Conservation (phyloP, 2,329 filamentous ascomycete species). For the Claviceps maximensis region DNA sequence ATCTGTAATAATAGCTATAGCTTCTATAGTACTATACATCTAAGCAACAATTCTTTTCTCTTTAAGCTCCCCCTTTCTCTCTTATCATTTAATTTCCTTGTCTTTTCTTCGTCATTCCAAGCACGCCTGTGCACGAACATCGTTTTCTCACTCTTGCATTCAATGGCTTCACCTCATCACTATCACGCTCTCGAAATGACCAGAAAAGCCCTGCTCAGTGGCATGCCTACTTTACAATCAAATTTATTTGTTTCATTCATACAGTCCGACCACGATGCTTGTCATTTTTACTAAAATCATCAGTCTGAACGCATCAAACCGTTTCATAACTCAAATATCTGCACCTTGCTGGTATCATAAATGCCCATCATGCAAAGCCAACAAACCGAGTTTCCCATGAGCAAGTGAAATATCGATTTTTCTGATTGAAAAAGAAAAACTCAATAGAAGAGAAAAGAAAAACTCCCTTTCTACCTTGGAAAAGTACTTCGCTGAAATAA, state of each 20-base stretch:
- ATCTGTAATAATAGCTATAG: too few species aligned
- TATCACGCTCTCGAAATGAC: too few species aligned
- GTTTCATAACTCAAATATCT: not conserved
- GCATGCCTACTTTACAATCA: not conserved
- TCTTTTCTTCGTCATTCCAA: too few species aligned
- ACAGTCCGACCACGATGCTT: not conserved
- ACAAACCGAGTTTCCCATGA: not conserved
- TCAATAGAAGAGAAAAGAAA: not conserved
- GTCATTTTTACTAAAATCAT: not conserved
- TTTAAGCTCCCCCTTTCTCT: too few species aligned
- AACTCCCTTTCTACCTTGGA: not conserved
- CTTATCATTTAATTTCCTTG: too few species aligned
- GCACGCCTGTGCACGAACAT: too few species aligned
- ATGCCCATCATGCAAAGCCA: conserved; percentile 2
- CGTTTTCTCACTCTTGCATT: too few species aligned
- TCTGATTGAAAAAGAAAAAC: not conserved
- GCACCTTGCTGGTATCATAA: conserved; percentile 8
- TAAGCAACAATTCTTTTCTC: too few species aligned
- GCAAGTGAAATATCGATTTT: not conserved
- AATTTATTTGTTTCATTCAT: not conserved
- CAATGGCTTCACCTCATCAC: too few species aligned
- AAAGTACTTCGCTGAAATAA: not conserved
- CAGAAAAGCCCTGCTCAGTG: too few species aligned
- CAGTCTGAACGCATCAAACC: not conserved
- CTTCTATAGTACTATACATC: too few species aligned